phyloP scores from a whole-genome alignment of 2,329 filamentous ascomycete species.

The Septoria linicola region DNA sequence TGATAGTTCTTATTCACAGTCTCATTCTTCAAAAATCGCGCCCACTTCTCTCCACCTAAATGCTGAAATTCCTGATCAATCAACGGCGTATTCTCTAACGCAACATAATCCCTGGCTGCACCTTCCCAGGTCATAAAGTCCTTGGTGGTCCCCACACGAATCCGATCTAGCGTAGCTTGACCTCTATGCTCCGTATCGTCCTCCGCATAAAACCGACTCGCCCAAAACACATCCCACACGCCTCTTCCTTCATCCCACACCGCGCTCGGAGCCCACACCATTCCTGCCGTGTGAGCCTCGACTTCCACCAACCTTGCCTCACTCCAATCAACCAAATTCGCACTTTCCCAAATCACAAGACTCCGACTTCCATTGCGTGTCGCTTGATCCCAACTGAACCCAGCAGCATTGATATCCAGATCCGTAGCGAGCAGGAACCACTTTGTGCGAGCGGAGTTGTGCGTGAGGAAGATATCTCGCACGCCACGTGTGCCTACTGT shows the following conservation, averaged over 20 bases:
- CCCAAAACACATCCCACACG: conserved; percentile 52
- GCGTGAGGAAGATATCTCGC: conserved; percentile 51
- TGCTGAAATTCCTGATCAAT: conserved; percentile 60
- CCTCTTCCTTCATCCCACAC: conserved; percentile 51
- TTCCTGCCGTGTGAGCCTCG: conserved; percentile 55
- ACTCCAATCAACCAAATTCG: conserved; percentile 52
- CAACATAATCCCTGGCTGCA: conserved; percentile 53
- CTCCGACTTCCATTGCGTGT: conserved; percentile 53
- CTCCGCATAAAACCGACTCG: conserved; percentile 46
- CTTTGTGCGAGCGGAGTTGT: conserved; percentile 32
- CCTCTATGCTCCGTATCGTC: conserved; percentile 52
- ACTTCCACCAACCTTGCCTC: conserved; percentile 52
- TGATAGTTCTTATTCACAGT: conserved; percentile 53
- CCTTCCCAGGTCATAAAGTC: conserved; percentile 55
- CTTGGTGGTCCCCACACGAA: conserved; percentile 56
- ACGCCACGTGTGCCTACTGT: conserved; percentile 55
- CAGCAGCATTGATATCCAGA: conserved; percentile 48
- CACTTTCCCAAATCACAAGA: conserved; percentile 58
- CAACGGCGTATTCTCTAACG: conserved; percentile 49
- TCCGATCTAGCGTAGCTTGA: conserved; percentile 43
- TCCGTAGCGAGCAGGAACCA: conserved; percentile 35
- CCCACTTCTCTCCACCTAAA: conserved; percentile 46
- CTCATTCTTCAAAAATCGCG: conserved; percentile 59
- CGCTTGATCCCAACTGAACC: conserved; percentile 53
- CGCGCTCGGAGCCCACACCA: conserved; percentile 59